These are phyloP conservation scores for sunflower (Helianthus annuus) DNA, from an alignment of 129 eudicot genomes.

Conservation along the genomic window DNA sequence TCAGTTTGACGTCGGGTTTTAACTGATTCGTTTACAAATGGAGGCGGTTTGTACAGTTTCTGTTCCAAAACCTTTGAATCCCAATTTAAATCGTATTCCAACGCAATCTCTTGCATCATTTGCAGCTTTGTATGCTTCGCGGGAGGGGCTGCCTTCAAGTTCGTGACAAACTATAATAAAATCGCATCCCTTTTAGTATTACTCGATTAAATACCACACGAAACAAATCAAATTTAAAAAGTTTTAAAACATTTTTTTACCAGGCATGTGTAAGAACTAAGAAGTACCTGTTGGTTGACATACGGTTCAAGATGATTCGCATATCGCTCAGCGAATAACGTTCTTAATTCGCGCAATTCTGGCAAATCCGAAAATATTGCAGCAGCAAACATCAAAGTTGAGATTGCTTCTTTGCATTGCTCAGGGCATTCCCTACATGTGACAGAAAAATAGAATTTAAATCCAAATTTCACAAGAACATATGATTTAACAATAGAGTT, in stretches of 20 bases:
- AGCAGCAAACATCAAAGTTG: slow-evolving; percentile 83
- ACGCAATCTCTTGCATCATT: slow-evolving; percentile 70
- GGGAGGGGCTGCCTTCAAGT: slow-evolving; percentile 56
- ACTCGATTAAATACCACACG: neutral
- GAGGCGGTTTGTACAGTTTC: slow-evolving; percentile 51
- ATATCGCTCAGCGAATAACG: slow-evolving; percentile 59
- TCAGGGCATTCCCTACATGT: slow-evolving; percentile 79
- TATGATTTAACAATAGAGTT: too few species aligned
- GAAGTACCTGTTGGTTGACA: slow-evolving; percentile 66
- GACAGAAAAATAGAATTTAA: slow-evolving; percentile 6
- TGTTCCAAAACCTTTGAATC: slow-evolving; percentile 55
- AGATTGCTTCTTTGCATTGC: slow-evolving; percentile 71
- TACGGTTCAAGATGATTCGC: slow-evolving; percentile 61
- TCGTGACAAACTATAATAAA: slow-evolving; percentile 53
- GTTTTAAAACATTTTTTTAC: too few species aligned
- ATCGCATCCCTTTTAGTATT: slow-evolving; percentile 7
- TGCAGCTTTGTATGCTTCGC: slow-evolving; percentile 61
- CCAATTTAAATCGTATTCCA: slow-evolving; percentile 66
- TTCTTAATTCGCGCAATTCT: slow-evolving; percentile 73
- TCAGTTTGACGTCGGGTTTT: slow-evolving; percentile 24
- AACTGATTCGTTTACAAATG: slow-evolving; percentile 16
- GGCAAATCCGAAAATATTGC: slow-evolving; percentile 96
- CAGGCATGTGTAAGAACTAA: neutral
- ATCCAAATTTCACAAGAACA: neutral
- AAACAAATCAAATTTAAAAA: neutral